Percentiles rank a stretch among this genome's conserved stretches.
These are phyloP conservation scores for Tetrapisispora iriomotensis DNA, from an alignment of 805 yeast genomes.

Conservation along the genomic window DNA sequence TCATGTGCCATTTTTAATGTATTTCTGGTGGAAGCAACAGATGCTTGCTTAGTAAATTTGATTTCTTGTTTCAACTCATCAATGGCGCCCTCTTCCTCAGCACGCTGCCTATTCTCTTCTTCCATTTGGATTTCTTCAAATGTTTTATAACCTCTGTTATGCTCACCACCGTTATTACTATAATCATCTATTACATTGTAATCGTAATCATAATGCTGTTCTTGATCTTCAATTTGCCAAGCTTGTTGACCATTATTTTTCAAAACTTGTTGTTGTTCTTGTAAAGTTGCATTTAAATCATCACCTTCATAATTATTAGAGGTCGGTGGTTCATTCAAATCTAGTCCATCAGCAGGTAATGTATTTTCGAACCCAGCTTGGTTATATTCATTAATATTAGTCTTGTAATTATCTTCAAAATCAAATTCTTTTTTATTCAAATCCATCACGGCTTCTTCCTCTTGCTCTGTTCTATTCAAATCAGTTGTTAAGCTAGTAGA, in stretches of 20 bases:
- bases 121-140: constrained; percentile 28
- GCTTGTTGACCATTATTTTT: constrained; percentile 9
- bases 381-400: background rate
- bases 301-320: constrained; percentile 18
- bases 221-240: constrained; percentile 19
- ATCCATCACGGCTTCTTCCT: background rate
- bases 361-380: background rate
- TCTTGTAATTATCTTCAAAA: constrained; percentile 11
- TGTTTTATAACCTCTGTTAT: constrained; percentile 21
- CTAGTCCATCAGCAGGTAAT: constrained; percentile 1
- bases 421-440: constrained; percentile 10
- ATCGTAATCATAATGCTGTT: constrained; percentile 2
- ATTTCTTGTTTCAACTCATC: constrained; percentile 76
- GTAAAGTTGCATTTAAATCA: constrained; percentile 12
- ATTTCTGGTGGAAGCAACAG: constrained; percentile 78
- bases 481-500: background rate
- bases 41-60: constrained; percentile 72
- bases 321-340: constrained; percentile 4
- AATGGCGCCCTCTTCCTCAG: constrained; percentile 75
- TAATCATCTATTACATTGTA: constrained; percentile 1
- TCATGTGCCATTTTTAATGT: constrained; percentile 62
- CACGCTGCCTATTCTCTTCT: constrained; percentile 29
- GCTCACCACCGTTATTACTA: background rate
- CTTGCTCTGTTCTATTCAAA: constrained; percentile 1
- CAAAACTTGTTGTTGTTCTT: constrained; percentile 2